phyloP scores from a whole-genome alignment of 768 basidiomycete genomes.

The Boletus eberwhitei region DNA sequence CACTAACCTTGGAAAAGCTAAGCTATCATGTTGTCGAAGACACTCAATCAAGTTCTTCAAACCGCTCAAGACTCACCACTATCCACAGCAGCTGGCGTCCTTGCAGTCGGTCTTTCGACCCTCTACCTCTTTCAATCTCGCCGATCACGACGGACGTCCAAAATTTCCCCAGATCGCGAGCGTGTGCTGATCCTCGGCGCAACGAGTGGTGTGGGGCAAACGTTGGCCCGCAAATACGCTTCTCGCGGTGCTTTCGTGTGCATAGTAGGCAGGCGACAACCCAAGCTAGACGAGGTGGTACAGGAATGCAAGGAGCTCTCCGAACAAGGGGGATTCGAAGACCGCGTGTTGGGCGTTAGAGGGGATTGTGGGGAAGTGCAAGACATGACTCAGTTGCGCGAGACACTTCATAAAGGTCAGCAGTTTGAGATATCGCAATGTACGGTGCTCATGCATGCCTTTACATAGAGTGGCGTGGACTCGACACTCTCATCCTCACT shows the following conservation, averaged over 20 bases:
- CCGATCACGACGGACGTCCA: conserved; percentile 29
- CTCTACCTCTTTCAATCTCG: conserved; percentile 18
- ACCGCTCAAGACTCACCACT: conserved; percentile 5
- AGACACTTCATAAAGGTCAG: conserved; percentile 50
- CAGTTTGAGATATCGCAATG: neutral
- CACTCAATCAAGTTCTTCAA: conserved; percentile 4
- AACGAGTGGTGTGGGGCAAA: conserved; percentile 76
- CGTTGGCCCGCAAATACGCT: conserved; percentile 69
- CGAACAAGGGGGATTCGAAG: conserved; percentile 15
- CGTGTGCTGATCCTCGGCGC: conserved; percentile 82
- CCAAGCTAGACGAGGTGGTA: conserved; percentile 54
- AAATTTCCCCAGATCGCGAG: conserved; percentile 48
- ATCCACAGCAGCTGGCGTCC: conserved; percentile 4
- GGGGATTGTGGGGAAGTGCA: conserved; percentile 66
- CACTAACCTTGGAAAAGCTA: neutral
- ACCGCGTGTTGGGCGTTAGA: conserved; percentile 44
- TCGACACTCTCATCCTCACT: conserved; percentile 79
- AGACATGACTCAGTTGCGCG: conserved; percentile 63
- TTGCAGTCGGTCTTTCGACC: conserved; percentile 14
- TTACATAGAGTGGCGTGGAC: conserved; percentile 65
- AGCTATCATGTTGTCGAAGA: conserved; percentile 6
- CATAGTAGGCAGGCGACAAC: conserved; percentile 63
- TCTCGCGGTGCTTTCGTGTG: conserved; percentile 72
- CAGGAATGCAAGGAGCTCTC: conserved; percentile 49
- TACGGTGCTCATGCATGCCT: neutral